These are phyloP conservation scores for Neonectria punicea DNA, from an alignment of 2,329 filamentous ascomycete species.

Conservation along the genomic window DNA sequence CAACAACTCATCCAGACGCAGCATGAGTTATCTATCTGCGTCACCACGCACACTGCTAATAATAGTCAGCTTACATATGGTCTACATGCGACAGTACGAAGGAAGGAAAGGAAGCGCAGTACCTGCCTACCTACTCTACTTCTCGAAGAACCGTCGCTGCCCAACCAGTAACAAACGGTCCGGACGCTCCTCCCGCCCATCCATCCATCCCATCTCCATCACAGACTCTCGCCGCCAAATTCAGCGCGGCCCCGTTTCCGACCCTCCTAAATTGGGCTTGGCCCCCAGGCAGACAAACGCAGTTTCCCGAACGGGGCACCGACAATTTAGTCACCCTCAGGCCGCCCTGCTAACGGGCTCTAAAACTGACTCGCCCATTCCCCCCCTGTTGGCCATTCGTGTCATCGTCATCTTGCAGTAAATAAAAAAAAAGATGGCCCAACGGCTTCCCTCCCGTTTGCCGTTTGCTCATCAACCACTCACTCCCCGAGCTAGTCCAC, in stretches of 20 bases:
- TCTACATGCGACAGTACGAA: background rate
- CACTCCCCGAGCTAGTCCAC: background rate
- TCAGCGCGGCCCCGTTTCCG: slow-evolving; percentile 16
- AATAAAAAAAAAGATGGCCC: no score
- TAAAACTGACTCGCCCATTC: slow-evolving; percentile 22
- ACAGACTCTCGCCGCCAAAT: slow-evolving; percentile 16
- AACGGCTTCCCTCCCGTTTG: no score
- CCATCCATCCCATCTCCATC: background rate
- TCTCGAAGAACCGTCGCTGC: no score
- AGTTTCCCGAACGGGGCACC: background rate
- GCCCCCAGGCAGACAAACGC: background rate
- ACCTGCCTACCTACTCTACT: no score
- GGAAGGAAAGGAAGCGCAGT: no score
- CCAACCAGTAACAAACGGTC: background rate
- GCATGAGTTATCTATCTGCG: background rate
- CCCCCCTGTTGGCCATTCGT: background rate
- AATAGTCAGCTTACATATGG: background rate
- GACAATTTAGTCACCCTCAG: slow-evolving; percentile 1
- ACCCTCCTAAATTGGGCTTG: background rate
- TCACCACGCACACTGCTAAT: background rate
- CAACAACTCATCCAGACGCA: no score
- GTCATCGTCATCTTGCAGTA: slow-evolving; percentile 1
- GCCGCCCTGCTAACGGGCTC: slow-evolving; percentile 9
- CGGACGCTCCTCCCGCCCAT: background rate
- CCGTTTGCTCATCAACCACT: slow-evolving; percentile 5